A percentile compares a stretch with the other conserved stretches of the same genome.
phyloP scores from a whole-genome alignment of 2,329 filamentous ascomycete genomes.

The Xylaria sp. region DNA sequence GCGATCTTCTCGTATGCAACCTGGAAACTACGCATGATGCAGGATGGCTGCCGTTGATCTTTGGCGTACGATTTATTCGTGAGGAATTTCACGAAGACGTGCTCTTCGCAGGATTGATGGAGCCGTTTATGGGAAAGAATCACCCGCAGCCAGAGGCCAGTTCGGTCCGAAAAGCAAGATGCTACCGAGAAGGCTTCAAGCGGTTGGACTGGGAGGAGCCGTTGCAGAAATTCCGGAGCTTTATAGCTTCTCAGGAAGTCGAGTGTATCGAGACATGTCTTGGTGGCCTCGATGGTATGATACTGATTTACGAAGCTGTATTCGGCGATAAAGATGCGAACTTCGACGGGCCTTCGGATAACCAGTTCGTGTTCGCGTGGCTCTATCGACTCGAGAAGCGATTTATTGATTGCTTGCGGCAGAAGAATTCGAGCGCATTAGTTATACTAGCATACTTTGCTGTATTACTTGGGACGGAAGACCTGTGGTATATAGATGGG shows the following conservation, averaged over 20 bases:
- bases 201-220: constrained; percentile 15
- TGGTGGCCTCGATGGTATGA: constrained; percentile 7
- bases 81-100: constrained; percentile 21
- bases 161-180: constrained; percentile 1
- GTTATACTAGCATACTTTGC: constrained; percentile 22
- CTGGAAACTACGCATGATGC: constrained; percentile 3
- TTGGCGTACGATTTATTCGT: constrained; percentile 18
- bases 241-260: neutral
- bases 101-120: constrained; percentile 21
- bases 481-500: constrained; percentile 13
- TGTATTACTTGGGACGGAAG: constrained; percentile 17
- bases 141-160: neutral
- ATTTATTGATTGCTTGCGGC: constrained; percentile 5
- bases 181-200: constrained; percentile 8
- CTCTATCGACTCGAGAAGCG: constrained; percentile 3
- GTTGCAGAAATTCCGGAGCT: neutral
- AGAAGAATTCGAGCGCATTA: constrained; percentile 1
- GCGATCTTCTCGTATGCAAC: constrained; percentile 24
- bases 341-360: constrained; percentile 1
- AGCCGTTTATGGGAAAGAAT: neutral
- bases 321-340: constrained; percentile 16
- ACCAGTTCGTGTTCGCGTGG: constrained; percentile 25
- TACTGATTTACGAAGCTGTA: constrained; percentile 12
- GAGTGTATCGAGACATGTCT: constrained; percentile 11
- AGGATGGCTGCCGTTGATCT: constrained; percentile 19